Evolutionary conservation across 192 early-diverging fungal genomes (phyloP), one percentile per base, ranked within the genome.

Genomic region (Entomortierella lignicola): DNA sequence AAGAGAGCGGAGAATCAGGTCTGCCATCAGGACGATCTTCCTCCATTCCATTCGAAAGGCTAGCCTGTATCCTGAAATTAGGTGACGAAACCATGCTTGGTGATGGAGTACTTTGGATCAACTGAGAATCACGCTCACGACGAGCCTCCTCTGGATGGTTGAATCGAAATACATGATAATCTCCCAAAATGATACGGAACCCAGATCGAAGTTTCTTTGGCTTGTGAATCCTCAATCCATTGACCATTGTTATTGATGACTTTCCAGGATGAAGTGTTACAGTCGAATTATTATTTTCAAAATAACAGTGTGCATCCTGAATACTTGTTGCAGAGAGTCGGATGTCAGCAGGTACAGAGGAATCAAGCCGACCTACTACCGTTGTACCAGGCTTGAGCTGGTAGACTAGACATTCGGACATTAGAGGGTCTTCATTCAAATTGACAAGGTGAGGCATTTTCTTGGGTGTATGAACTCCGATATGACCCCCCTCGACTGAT

Each of bases 371-470:
- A 10, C 93, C 96, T 4, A 95, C 94, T 8, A 75, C 62, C 0
- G 93, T 94, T 8, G 65, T 81, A 0, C 96, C 96, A 1, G 88
- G 85, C 50, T 91, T 91, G 57, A 97, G 84, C 54, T 91, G 91
- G 82, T 96, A 96, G n/a, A 97, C 88, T 3, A 97, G 84, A 61
- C 94, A 96, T 69, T 97, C 95, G 20, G 92, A 92, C 91, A 94
- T 92, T 18, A 93, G 85, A 54, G 95, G 93, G 71, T 97, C 93
- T 71, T 96, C 95, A 70, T 92, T 95, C 25, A 95, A 87, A 65
- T 96, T 97, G 62, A 97, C 89, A 52, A 97, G 82, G 79, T 97
- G 94, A 29, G 96, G 94, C 37, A 90, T 85, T 34, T 88, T 89
- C 55, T 91, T 90, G 7, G 96, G 94, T 12, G 91, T 89, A 64